Evolutionary conservation across 163 green algal species (phyloP), one percentile per base, ranked within the genome.

Genomic region (Coccomyxa subellipsoidea): DNA sequence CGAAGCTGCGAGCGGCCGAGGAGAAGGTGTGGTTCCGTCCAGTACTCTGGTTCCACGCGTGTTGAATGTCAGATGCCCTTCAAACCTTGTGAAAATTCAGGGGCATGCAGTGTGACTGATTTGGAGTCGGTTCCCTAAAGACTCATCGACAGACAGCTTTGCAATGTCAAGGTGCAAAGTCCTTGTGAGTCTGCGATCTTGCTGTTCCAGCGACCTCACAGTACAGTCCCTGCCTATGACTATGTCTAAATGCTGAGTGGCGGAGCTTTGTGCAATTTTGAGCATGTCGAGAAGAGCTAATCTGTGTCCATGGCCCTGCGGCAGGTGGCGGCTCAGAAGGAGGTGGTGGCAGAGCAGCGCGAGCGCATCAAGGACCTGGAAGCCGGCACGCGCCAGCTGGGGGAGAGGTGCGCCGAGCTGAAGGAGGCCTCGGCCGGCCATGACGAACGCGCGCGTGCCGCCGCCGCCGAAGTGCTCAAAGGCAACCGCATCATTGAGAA

Each of bases 401-500:
- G 95, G 85, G 84, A 83, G 54, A 86, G 92, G 2, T 93, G 88
- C 72, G 83, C 69, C 15, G 93, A 98, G 77, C 88, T 95, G 71
- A 90, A 92, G n/a, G 90, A 90, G 6, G 84, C 87, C 23, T 75
- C 83, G 12, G 83, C 84, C 6, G 87, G 86, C 0, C 86, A 90
- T 32, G 93, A 96, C 38, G 84, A 85, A 8, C 87, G 93, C 9
- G 89, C 86, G 7, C 88, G 90, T 53, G 92, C 93, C 38, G 85
- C 88, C 36, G 87, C 87, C 37, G 87, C 82, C 5, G 94, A 97
- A 85, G 88, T 95, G 21, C 76, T 89, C 31, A 95, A 95, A 80
- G 94, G 90, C 47, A 97, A 95, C 80, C 80, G 89, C 27, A 90
- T 93, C 79, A 93, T 97, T 69, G 94, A 98, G 66, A 91, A 93